These are phyloP conservation scores for Acer yangbiense DNA, from an alignment of 345 rosid genomes.

Conservation along the genomic window DNA sequence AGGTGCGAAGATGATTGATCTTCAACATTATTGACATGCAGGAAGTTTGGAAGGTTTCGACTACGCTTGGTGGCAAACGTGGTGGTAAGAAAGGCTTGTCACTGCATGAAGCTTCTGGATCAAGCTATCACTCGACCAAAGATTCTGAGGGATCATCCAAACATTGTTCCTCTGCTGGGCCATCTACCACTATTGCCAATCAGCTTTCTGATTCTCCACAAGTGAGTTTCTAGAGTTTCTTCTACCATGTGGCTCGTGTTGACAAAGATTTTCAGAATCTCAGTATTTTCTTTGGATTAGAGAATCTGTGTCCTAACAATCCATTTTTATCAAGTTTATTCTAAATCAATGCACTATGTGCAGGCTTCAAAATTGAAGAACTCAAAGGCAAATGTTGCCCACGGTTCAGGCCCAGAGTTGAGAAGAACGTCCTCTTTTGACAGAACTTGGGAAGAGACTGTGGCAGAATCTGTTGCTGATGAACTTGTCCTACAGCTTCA, in stretches of 20 bases:
- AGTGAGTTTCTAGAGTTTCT: conserved; percentile 36
- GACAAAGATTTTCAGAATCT: background rate
- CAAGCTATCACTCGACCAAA: conserved; percentile 49
- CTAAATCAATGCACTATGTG: conserved; percentile 26
- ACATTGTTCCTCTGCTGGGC: conserved; percentile 35
- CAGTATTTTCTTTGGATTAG: background rate
- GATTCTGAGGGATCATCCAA: conserved; percentile 66
- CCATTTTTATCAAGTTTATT: conserved; percentile 1
- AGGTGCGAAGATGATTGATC: conserved; percentile 6
- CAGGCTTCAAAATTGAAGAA: conserved; percentile 54
- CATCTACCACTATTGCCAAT: conserved; percentile 27
- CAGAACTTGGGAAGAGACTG: conserved; percentile 83
- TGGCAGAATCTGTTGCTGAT: conserved; percentile 86
- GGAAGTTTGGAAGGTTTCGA: conserved; percentile 97
- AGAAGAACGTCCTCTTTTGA: conserved; percentile 93
- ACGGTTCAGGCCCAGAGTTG: conserved; percentile 57
- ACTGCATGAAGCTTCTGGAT: conserved; percentile 58
- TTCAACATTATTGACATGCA: conserved; percentile 37
- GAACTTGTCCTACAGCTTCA: conserved; percentile 80
- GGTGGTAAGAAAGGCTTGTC: conserved; percentile 78
- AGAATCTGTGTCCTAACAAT: background rate
- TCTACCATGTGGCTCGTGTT: conserved; percentile 3
- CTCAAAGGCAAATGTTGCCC: conserved; percentile 39
- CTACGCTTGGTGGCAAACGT: conserved; percentile 83
- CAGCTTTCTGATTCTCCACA: conserved; percentile 43